Evolutionary conservation across 1,139 yeast genomes (phyloP).

Genomic region (Groenewaldozyma sp.): DNA sequence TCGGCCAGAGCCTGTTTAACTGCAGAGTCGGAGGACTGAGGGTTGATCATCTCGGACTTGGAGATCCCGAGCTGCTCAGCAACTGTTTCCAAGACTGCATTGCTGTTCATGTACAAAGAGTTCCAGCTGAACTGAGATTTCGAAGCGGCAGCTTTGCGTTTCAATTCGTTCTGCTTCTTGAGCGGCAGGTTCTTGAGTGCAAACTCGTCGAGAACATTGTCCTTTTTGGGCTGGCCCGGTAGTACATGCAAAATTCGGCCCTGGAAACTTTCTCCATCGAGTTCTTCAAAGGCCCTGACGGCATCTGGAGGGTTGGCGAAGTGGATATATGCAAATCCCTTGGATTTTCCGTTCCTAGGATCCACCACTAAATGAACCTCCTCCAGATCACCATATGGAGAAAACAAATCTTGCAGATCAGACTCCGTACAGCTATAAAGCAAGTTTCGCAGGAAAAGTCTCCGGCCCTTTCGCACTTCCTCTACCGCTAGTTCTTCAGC

Average conservation of each 20-base stretch:
- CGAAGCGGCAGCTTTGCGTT: slow-evolving; percentile 74
- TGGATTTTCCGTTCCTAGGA: slow-evolving; percentile 79
- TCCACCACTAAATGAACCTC: slow-evolving; percentile 84
- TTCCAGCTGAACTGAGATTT: slow-evolving; percentile 92
- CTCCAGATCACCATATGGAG: slow-evolving; percentile 34
- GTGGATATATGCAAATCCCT: slow-evolving; percentile 86
- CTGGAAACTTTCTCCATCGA: slow-evolving; percentile 88
- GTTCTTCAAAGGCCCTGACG: slow-evolving; percentile 54
- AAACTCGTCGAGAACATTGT: slow-evolving; percentile 75
- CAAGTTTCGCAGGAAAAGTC: slow-evolving; percentile 82
- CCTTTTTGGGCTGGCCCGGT: slow-evolving; percentile 74
- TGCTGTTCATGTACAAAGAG: slow-evolving; percentile 79
- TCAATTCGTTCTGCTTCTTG: slow-evolving; percentile 81
- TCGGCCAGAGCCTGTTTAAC: slow-evolving; percentile 98
- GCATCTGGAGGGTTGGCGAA: slow-evolving; percentile 64
- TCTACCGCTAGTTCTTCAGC: slow-evolving; percentile 40
- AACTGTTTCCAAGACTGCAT: slow-evolving; percentile 86
- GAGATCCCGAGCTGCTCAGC: slow-evolving; percentile 76
- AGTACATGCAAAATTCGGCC: slow-evolving; percentile 87
- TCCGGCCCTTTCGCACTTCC: slow-evolving; percentile 60
- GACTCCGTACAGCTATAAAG: slow-evolving; percentile 71
- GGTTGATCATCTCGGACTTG: slow-evolving; percentile 78
- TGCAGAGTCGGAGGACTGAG: slow-evolving; percentile 78
- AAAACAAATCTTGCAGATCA: slow-evolving; percentile 58
- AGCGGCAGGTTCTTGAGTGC: slow-evolving; percentile 84